These are phyloP conservation scores for Alnus glutinosa DNA, from an alignment of 306 rosid species.

Conservation along the genomic window DNA sequence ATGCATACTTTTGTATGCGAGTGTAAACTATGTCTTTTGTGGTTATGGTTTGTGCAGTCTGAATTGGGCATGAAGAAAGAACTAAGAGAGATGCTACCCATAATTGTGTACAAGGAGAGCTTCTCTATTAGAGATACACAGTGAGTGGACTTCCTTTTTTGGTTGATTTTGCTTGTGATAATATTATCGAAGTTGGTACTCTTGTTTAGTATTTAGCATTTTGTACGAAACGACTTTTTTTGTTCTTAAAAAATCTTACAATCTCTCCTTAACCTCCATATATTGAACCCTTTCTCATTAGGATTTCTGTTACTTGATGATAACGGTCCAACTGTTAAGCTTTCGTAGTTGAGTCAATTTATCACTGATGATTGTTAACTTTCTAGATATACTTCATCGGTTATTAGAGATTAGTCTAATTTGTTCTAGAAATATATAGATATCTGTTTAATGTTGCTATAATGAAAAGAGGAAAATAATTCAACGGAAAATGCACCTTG, in stretches of 20 bases:
- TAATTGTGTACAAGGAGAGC: conserved; percentile 71
- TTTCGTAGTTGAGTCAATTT: background rate
- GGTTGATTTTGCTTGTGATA: background rate
- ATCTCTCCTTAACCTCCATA: background rate
- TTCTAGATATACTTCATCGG: background rate
- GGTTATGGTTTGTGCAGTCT: conserved; percentile 32
- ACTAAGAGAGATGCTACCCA: conserved; percentile 80
- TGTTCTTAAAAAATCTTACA: background rate
- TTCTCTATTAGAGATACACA: conserved; percentile 74
- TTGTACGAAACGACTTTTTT: background rate
- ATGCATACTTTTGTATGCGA: background rate
- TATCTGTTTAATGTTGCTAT: background rate
- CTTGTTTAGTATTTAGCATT: background rate
- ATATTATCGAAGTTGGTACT: no score
- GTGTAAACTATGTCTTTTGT: background rate
- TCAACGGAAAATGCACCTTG: background rate
- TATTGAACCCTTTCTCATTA: background rate
- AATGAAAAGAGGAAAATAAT: background rate
- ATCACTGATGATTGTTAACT: background rate
- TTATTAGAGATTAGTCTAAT: background rate
- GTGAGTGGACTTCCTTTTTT: conserved; percentile 50
- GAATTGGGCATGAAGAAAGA: conserved; percentile 74
- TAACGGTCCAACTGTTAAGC: background rate
- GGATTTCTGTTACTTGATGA: background rate
- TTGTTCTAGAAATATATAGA: background rate